Conservation (phyloP, 805 yeast genomes). For the Suhomyces vadensis region DNA sequence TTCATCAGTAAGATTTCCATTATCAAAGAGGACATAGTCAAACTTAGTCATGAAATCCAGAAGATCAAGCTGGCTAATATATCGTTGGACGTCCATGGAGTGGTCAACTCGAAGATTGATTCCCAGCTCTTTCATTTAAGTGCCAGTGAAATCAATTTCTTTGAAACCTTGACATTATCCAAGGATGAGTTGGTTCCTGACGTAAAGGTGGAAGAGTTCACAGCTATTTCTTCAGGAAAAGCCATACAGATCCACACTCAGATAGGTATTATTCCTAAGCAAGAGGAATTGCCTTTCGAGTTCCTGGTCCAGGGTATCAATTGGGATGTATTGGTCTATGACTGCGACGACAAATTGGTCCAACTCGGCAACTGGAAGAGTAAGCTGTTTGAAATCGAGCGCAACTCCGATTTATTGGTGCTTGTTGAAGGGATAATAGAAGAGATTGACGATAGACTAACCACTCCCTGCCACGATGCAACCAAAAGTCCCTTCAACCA, state of each 20-base stretch:
- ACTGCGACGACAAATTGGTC: constrained; percentile 23
- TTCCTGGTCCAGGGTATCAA: constrained; percentile 21
- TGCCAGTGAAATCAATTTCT: constrained; percentile 17
- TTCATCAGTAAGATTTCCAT: constrained; percentile 23
- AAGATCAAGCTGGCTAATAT: constrained; percentile 17
- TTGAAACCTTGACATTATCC: constrained; percentile 10
- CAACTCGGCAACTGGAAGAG: constrained; percentile 26
- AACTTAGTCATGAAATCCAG: constrained; percentile 13
- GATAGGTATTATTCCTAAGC: background rate
- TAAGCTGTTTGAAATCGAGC: constrained; percentile 15
- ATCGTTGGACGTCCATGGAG: constrained; percentile 24
- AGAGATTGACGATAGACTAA: constrained; percentile 19
- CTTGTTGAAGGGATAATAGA: constrained; percentile 21
- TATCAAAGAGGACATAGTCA: constrained; percentile 18
- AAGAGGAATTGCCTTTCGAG: constrained; percentile 18
- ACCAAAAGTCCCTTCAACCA: constrained; percentile 23
- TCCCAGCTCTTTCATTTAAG: constrained; percentile 18
- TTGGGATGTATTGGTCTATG: constrained; percentile 30
- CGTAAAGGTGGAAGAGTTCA: constrained; percentile 15
- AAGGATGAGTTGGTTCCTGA: constrained; percentile 16
- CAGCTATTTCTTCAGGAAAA: constrained; percentile 11
- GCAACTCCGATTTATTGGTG: constrained; percentile 16
- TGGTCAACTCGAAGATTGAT: constrained; percentile 19
- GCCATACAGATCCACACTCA: constrained; percentile 14
- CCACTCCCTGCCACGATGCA: constrained; percentile 19